Evolutionary conservation across 176 grass and related monocot species (phyloP).

Genomic region (Guadua angustifolia): DNA sequence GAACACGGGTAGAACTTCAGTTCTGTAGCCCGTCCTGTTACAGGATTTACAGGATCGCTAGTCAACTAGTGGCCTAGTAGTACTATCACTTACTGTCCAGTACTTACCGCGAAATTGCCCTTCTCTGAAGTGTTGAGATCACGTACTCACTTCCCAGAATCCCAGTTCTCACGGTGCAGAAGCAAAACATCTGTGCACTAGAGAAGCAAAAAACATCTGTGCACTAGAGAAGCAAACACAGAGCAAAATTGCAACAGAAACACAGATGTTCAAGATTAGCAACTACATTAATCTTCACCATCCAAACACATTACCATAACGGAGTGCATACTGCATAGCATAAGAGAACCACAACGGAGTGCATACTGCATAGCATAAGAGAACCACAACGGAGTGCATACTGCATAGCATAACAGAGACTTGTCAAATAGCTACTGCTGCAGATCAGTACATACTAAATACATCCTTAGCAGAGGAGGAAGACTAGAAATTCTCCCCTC

Average conservation of each 20-base stretch:
- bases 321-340: neutral
- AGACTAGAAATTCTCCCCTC: neutral
- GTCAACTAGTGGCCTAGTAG: neutral
- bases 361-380: neutral
- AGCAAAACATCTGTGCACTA: neutral
- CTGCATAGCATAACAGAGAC: neutral
- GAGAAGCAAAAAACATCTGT: neutral
- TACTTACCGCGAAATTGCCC: no score
- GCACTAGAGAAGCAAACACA: neutral
- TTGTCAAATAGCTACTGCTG: slow-evolving; percentile 32
- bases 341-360: no score
- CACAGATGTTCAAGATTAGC: slow-evolving; percentile 21
- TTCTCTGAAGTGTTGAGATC: neutral
- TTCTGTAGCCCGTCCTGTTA: neutral
- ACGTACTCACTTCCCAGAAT: neutral
- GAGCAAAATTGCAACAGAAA: neutral
- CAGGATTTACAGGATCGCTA: neutral
- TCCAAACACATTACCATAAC: slow-evolving; percentile 19
- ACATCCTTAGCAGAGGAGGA: slow-evolving; percentile 27
- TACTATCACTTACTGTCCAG: neutral
- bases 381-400: neutral
- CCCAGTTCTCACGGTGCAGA: neutral
- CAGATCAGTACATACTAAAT: slow-evolving; percentile 33
- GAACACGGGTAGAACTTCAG: neutral
- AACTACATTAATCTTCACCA: slow-evolving; percentile 12